Evolutionary conservation across 305 asterid genomes (phyloP), one percentile per base, ranked within the genome.

Genomic region (Fraxinus xanthoxyloides): DNA sequence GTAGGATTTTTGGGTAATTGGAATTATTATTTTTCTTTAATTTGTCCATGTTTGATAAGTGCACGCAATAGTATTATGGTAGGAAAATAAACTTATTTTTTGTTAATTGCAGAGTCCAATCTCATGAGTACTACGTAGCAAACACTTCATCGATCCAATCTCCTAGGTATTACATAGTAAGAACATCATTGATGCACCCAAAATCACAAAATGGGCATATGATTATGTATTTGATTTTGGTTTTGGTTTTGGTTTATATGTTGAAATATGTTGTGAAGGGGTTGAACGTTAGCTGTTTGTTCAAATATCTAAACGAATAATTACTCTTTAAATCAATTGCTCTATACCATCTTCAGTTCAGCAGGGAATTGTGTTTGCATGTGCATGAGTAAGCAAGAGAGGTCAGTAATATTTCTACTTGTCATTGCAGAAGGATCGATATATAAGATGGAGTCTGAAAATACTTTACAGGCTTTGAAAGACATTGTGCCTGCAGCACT

Each of bases 401-500:
- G 7, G 36, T 34, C 26, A 17, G 24, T 54, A 19, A 54, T 54
- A 8, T 54, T 54, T n/a, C 65, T 54, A 4, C 26, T 54, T n/a
- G 9, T 17, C 8, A 54, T 5, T n/a, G 65, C 65, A 54, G 65
- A 7, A 6, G 36, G 36, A 34, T 5, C 1, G 36, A 26, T n/a
- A 40, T 32, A 36, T 24, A 75, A 3, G 12, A 87, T 85, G 88
- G 88, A 85, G 32, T 24, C 69, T 1, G 86, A 79, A 63, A 10
- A 61, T 31, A 77, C 81, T 40, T 75, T 87, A 85, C 90, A 85
- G 82, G 80, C 86, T 28, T 87, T 93, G 7, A 88, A 56, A 63
- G 82, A 78, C 86, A 85, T 93, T 34, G 87, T 79, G 0, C 95
- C 97, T 8, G 95, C 95, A 0, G 94, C 97, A 1, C 87, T 73